Conservation (phyloP, 1,284 basidiomycete species). For the Ganoderma sinense region DNA sequence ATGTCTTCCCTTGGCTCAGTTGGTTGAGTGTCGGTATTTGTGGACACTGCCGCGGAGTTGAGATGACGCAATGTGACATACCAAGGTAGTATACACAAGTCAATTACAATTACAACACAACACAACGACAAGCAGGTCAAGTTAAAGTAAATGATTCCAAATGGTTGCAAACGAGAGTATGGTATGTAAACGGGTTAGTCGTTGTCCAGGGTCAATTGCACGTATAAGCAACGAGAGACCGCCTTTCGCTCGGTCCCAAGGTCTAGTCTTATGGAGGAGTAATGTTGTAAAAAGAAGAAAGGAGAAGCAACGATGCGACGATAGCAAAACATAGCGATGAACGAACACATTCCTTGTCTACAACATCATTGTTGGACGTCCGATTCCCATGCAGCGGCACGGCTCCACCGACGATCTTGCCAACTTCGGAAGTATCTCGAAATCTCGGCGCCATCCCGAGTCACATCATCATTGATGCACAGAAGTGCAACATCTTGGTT, state of each 20-base stretch:
- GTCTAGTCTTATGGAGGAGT: background rate
- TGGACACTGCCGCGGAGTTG: background rate
- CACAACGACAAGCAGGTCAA: background rate
- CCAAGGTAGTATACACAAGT: background rate
- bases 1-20: background rate
- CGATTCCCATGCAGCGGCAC: background rate
- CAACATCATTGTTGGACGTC: background rate
- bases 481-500: constrained; percentile 33
- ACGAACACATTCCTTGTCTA: background rate
- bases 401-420: background rate
- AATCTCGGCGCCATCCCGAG: constrained; percentile 30
- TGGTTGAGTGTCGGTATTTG: background rate
- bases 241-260: background rate
- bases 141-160: background rate
- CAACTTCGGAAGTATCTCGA: constrained; percentile 13
- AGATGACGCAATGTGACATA: background rate
- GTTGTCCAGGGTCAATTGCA: background rate
- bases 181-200: background rate
- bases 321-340: background rate
- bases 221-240: background rate
- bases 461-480: constrained; percentile 41
- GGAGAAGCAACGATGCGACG: background rate
- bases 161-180: background rate
- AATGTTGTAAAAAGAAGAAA: background rate
- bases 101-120: background rate